These are phyloP conservation scores for Musa itinerans DNA, from an alignment of 176 grass and related monocot species.

Conservation along the genomic window DNA sequence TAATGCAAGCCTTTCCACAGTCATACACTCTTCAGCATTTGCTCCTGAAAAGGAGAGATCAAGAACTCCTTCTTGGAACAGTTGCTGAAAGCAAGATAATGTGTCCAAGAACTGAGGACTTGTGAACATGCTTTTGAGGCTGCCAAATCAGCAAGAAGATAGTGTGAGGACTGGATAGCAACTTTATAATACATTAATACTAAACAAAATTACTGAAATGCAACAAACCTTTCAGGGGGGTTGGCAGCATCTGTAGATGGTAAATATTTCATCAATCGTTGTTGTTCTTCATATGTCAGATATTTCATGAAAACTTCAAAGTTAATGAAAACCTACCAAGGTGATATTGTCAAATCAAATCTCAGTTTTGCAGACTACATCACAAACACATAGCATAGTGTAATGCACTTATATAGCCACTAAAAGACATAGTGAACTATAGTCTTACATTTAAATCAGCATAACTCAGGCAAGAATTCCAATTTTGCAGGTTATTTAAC, in stretches of 20 bases:
- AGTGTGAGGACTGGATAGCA: conserved; percentile 1
- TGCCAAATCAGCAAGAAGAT: conserved; percentile 26
- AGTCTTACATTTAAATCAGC: conserved; percentile 38
- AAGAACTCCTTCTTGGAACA: conserved; percentile 41
- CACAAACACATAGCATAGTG: background rate
- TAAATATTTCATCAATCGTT: conserved; percentile 45
- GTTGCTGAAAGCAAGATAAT: conserved; percentile 39
- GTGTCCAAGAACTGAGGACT: conserved; percentile 42
- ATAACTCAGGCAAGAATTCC: conserved; percentile 39
- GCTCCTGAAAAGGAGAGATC: conserved; percentile 23
- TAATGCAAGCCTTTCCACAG: conserved; percentile 35
- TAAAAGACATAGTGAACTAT: background rate
- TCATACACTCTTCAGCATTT: conserved; percentile 30
- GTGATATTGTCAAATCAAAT: conserved; percentile 18
- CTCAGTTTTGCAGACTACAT: background rate
- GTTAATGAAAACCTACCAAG: conserved; percentile 47
- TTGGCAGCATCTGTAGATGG: conserved; percentile 36
- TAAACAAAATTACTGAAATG: background rate
- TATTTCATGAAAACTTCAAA: conserved; percentile 43
- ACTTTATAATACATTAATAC: background rate
- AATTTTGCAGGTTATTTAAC: conserved; percentile 28
- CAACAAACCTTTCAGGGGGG: conserved; percentile 34
- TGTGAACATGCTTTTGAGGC: conserved; percentile 49
- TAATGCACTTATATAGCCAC: background rate
- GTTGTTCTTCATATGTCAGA: conserved; percentile 49